phyloP scores from a whole-genome alignment of 345 rosid species.

The Fremontodendron californicum region DNA sequence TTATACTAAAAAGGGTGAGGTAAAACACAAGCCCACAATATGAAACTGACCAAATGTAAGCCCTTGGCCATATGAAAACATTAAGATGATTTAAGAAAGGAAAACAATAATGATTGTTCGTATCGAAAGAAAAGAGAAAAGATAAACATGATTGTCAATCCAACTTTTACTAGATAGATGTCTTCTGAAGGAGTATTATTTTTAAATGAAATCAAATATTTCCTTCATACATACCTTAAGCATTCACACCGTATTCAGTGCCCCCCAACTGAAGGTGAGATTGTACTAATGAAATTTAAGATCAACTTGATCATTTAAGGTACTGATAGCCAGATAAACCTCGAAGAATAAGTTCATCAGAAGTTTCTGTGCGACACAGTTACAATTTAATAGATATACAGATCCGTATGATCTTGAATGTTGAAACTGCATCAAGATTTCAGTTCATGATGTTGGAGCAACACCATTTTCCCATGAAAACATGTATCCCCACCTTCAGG shows the following conservation, averaged over 20 bases:
- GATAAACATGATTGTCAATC: not conserved
- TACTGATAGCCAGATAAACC: conserved; percentile 3
- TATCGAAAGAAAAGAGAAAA: not conserved
- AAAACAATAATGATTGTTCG: not conserved
- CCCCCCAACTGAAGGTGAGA: conserved; percentile 49
- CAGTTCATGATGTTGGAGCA: conserved; percentile 36
- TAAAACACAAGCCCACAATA: not conserved
- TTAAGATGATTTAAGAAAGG: not conserved
- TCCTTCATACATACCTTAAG: conserved; percentile 24
- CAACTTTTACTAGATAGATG: not conserved
- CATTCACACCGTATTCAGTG: conserved; percentile 52
- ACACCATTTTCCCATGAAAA: conserved; percentile 62
- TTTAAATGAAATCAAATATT: not conserved
- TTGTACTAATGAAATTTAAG: conserved; percentile 14
- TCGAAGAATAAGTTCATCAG: conserved; percentile 39
- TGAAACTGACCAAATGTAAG: not conserved
- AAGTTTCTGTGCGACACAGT: conserved; percentile 56
- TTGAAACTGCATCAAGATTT: conserved; percentile 56
- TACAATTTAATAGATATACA: conserved; percentile 46
- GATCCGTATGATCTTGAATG: conserved; percentile 36
- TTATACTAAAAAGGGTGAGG: not conserved
- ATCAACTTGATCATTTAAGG: not conserved
- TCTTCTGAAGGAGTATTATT: not conserved
- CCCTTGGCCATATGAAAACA: not conserved
- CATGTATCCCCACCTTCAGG: conserved; percentile 56